Evolutionary conservation across 495 filamentous ascomycete genomes (phyloP).

Genomic region (Penicillium alfredii): DNA sequence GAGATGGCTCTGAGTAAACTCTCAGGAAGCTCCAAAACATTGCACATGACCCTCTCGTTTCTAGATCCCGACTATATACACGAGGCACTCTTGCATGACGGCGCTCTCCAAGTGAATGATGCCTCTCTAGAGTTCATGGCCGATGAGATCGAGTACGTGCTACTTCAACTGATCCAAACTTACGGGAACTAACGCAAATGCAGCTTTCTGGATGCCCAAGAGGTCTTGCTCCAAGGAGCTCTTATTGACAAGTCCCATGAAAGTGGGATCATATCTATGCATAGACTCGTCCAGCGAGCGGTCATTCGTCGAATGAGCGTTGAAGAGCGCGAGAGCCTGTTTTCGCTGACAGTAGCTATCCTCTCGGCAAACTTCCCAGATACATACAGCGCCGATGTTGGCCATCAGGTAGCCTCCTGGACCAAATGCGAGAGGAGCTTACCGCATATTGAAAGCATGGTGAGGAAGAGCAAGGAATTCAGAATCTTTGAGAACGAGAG

Average conservation of each 20-base stretch:
- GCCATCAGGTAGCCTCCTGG: no score
- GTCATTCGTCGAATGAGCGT: constrained; percentile 4
- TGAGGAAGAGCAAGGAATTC: no score
- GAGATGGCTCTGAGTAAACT: constrained; percentile 7
- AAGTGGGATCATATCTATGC: constrained; percentile 5
- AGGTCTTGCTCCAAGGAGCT: no score
- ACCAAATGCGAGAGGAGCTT: no score
- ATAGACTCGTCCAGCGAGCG: constrained; percentile 3
- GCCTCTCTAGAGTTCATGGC: not conserved
- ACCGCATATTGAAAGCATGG: no score
- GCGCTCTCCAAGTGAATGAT: not conserved
- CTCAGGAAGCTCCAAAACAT: constrained; percentile 7
- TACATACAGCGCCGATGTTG: constrained; percentile 10
- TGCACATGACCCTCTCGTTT: constrained; percentile 19
- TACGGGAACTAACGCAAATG: no score
- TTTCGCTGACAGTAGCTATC: constrained; percentile 5
- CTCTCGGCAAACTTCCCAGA: constrained; percentile 6
- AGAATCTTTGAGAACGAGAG: no score
- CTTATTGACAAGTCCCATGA: constrained; percentile 4
- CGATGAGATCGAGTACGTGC: constrained; percentile 5
- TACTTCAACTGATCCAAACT: no score
- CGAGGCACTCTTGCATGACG: constrained; percentile 17
- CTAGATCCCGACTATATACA: constrained; percentile 22
- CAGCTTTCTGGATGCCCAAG: no score
- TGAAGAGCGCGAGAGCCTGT: constrained; percentile 2